Percentiles rank a stretch among this genome's conserved stretches.
Evolutionary conservation across 345 rosid species (phyloP).

Genomic region (Triadica sebifera): DNA sequence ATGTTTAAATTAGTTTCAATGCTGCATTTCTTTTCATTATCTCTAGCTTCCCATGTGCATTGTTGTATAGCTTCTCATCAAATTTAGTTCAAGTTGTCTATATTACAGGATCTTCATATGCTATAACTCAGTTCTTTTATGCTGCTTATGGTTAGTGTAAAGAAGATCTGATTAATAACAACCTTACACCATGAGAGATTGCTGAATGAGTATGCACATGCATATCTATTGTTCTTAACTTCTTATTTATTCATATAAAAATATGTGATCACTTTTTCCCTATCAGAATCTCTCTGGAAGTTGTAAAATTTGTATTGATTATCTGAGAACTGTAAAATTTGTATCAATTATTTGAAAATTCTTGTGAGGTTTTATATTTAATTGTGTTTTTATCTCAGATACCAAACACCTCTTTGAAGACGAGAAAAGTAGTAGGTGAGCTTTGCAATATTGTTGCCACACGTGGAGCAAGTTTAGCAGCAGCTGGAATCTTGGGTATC

Average conservation of each 20-base stretch:
- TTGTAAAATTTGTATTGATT: neutral
- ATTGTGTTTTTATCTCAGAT: slow-evolving; percentile 37
- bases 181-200: neutral
- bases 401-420: slow-evolving; percentile 47
- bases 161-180: neutral
- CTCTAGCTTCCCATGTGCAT: neutral
- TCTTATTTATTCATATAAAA: neutral
- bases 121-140: neutral
- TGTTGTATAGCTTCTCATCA: neutral
- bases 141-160: too few species aligned
- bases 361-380: neutral
- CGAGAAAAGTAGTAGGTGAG: slow-evolving; percentile 56
- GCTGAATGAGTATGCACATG: neutral
- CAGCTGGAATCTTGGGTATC: slow-evolving; percentile 73
- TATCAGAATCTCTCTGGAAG: neutral
- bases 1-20: neutral
- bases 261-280: neutral
- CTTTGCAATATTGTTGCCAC: slow-evolving; percentile 67
- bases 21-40: neutral
- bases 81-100: neutral
- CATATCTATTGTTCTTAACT: neutral
- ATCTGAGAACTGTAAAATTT: neutral
- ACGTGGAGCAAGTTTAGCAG: slow-evolving; percentile 74
- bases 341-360: neutral
- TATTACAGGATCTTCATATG: neutral